Base-by-base conservation (phyloP, 179 eudicot species). In the Vitellaria paradoxa region DNA sequence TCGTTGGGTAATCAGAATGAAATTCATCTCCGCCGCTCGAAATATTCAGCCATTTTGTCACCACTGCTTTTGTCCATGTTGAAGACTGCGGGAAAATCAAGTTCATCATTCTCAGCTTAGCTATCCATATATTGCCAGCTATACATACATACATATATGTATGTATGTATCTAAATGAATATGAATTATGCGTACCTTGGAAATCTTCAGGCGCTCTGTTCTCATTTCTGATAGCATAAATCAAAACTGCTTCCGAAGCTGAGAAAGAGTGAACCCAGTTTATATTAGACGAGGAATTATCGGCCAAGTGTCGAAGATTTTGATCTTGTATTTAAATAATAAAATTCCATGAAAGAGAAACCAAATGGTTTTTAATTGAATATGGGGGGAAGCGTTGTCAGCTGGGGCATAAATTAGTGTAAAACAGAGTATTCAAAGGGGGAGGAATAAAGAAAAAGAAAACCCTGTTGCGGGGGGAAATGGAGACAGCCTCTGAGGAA, bases 31-130 rank as follows among this genome's bases (percentile, higher is more conserved):
- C 80, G 9, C 79, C 78, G 5, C 74, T 68, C 71, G 79, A 86
- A 23, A 89, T 82, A 56, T 89, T 90, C 77, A 89, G 73, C 94
- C 92, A 89, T 84, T 86, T 90, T 69, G 73, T 86, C 50, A 79
- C 89, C 63, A 85, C 86, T 70, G 69, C 70, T 77, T 86, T 90
- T 2, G 94, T 85, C 94, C 94, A 88, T 30, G 37, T 0, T 2
- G 89, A 87, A 42, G 80, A 82, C 92, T 88, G 79, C 82, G 80
- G 52, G 56, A 68, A 60, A 17, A 40, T 65, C 37, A 30, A 30
- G 37, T 30, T 30, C 37, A 9, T 30, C 37, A 9, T 53, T 30
- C 37, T 30, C 2, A 30, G 37, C 37, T 30, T 30, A 30, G 37
- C 37, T 30, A 30, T 30, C 37, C 37, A 30, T 30, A 30, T 1